Evolutionary conservation across 495 filamentous ascomycete genomes (phyloP), one percentile per base, ranked within the genome.

Genomic region (Aspergillus avenaceus): DNA sequence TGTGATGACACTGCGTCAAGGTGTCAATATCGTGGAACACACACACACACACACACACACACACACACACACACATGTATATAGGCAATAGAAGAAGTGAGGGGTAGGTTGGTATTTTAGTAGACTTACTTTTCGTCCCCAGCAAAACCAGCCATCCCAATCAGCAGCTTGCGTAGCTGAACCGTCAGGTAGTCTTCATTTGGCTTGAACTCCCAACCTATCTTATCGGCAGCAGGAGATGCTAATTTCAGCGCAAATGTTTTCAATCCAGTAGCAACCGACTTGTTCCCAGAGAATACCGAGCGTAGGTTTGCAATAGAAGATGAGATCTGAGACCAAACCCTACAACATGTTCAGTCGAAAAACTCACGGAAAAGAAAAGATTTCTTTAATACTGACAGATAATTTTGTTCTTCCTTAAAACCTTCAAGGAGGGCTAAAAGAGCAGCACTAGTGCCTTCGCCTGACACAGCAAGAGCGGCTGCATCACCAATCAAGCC

Each of bases 401-500:
- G 79, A 60, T 89, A 90, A 60, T 88, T 88, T 8, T 72, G 73
- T 66, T 98, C 93, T n/a, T 77, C 74, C 59, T 84, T 76, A 65
- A 97, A 87, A 21, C 85, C 85, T 58, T 92, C 82, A 42, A 96
- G 56, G 40, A 98, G 86, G 5, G 84, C 79, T 42, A 98, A 70
- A 9, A 98, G 65, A 8, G 87, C 86, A 11, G 86, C 76, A 0
- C 91, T 95, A 1, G 81, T 86, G 45, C 87, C 83, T 59, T 92
- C 78, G 11, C 93, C 93, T 48, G 93, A 86, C 46, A 92, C 78
- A 16, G 95, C 91, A 55, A 96, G 81, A 32, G 93, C 91, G 49
- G 87, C 86, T n/a, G 93, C 90, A 66, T 96, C 93, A 42, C 87
- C 90, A 52, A 95, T 82, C 50, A 95, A 76, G 6, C 87, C 90